Percentiles rank a stretch among this genome's conserved stretches.
These are phyloP conservation scores for Magnolia kwangsiensis DNA, from an alignment of 164 flowering plant genomes.

Conservation along the genomic window DNA sequence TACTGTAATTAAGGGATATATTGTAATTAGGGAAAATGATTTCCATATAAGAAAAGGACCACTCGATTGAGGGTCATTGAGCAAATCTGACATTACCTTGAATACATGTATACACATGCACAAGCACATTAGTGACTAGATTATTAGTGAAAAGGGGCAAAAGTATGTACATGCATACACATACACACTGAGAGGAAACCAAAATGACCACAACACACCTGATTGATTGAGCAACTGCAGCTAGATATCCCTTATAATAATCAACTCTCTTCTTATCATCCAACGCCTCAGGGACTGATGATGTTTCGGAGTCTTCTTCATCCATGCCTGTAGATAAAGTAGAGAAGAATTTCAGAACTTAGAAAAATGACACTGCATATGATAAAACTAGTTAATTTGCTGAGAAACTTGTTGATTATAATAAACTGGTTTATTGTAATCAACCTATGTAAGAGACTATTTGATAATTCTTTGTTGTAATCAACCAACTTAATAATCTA, in stretches of 20 bases:
- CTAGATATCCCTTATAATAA: constrained; percentile 72
- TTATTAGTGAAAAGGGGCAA: background rate
- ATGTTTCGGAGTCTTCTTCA: constrained; percentile 59
- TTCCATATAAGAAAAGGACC: too few species aligned
- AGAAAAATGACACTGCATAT: background rate
- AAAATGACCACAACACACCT: constrained; percentile 33
- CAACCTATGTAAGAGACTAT: too few species aligned
- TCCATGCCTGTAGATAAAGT: constrained; percentile 65
- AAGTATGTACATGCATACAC: background rate
- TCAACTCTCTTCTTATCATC: constrained; percentile 70
- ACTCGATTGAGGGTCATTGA: too few species aligned
- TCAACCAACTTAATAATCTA: too few species aligned
- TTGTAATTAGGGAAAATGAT: too few species aligned
- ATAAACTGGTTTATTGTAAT: too few species aligned
- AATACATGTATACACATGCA: background rate
- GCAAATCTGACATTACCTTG: too few species aligned
- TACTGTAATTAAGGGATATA: too few species aligned
- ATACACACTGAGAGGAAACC: background rate
- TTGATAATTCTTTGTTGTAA: too few species aligned
- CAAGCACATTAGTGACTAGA: background rate
- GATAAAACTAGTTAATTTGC: background rate
- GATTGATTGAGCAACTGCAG: constrained; percentile 72
- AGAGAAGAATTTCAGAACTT: background rate
- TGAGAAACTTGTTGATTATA: too few species aligned
- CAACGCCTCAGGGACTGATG: constrained; percentile 61